phyloP scores from a whole-genome alignment of 2,329 filamentous ascomycete genomes.

The Colletotrichum graminicola region DNA sequence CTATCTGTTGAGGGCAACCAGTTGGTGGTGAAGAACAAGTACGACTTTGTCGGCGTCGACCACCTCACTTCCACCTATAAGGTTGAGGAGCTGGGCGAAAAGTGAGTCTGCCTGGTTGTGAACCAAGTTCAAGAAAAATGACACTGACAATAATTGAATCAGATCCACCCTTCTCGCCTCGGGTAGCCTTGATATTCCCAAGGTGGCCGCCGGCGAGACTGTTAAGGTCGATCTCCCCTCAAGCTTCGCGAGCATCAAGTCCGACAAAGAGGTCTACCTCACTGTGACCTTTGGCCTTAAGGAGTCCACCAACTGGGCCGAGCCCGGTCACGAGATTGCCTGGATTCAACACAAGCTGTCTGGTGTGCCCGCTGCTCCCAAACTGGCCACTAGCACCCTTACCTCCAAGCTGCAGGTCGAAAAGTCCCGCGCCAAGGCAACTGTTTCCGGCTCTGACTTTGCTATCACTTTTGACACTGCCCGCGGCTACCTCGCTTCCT shows the following conservation, averaged over 20 bases:
- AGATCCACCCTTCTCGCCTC: constrained; percentile 49
- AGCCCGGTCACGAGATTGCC: constrained; percentile 65
- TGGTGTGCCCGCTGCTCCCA: constrained; percentile 42
- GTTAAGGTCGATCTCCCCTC: constrained; percentile 51
- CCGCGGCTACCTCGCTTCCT: constrained; percentile 57
- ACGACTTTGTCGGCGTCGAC: constrained; percentile 61
- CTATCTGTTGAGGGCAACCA: constrained; percentile 53
- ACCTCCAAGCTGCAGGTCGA: constrained; percentile 45
- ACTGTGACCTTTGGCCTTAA: constrained; percentile 59
- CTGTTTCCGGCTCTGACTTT: constrained; percentile 51
- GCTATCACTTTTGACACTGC: constrained; percentile 59
- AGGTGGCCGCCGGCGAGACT: constrained; percentile 54
- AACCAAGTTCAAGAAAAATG: not conserved
- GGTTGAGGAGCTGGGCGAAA: constrained; percentile 56
- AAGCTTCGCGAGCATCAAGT: constrained; percentile 46
- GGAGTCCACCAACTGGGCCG: constrained; percentile 62
- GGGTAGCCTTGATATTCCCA: constrained; percentile 56
- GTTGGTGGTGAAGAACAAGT: constrained; percentile 56
- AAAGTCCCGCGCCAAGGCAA: constrained; percentile 45
- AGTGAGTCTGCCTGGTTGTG: constrained; percentile 50
- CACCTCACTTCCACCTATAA: constrained; percentile 59
- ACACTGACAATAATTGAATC: constrained; percentile 32
- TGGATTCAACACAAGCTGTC: constrained; percentile 64
- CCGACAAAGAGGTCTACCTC: constrained; percentile 57
- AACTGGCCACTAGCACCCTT: constrained; percentile 29